Conservation (phyloP, 2,329 filamentous ascomycete genomes). For the Trichoderma simmonsii region DNA sequence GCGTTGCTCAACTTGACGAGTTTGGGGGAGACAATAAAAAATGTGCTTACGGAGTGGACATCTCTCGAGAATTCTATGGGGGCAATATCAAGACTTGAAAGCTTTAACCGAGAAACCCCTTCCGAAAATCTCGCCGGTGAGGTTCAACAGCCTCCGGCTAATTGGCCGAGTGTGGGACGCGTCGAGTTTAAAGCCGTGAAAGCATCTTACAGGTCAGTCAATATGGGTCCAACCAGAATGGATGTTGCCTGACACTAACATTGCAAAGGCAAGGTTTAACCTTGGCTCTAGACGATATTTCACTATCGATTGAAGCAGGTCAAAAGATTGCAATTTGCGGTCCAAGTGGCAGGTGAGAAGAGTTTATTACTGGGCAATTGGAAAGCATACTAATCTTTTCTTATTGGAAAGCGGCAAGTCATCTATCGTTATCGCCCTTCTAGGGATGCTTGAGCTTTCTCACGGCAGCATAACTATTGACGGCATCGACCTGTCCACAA, state of each 20-base stretch:
- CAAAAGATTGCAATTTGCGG: neutral
- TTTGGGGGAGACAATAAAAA: neutral
- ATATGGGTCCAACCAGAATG: neutral
- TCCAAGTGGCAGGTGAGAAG: neutral
- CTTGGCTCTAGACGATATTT: neutral
- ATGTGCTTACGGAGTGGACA: neutral
- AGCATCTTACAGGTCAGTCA: neutral
- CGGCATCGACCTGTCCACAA: neutral
- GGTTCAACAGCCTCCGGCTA: neutral
- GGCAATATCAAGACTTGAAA: neutral
- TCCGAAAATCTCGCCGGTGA: neutral
- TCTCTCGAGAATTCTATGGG: neutral
- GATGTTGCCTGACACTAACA: neutral
- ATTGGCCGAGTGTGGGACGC: neutral
- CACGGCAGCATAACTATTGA: neutral
- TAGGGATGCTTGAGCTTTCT: neutral
- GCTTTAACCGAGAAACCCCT: neutral
- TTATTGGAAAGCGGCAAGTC: neutral
- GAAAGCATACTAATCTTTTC: neutral
- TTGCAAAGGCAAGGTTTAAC: neutral
- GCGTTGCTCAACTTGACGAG: neutral
- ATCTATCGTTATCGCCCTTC: neutral
- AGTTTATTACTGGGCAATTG: neutral
- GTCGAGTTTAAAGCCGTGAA: neutral
- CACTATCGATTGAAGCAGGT: neutral